Conservation (phyloP, 73 alveolate genomes). For the Symbiodinium natans region DNA sequence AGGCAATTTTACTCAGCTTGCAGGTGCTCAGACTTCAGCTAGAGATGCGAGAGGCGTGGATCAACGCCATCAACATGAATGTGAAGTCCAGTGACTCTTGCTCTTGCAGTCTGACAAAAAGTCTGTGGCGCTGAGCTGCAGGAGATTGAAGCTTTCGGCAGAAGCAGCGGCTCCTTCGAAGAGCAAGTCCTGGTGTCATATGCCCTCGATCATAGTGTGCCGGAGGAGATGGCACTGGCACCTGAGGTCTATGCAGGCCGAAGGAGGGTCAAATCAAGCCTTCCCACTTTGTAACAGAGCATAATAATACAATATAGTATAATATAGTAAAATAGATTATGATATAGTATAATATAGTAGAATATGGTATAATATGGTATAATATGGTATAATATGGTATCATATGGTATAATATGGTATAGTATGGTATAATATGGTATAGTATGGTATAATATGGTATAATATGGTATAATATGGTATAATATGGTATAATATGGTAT, state of each 20-base stretch:
- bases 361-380: too few species aligned
- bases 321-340: too few species aligned
- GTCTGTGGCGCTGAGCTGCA: neutral
- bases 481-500: neutral
- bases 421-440: neutral
- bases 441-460: neutral
- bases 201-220: slow-evolving; percentile 44
- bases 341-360: too few species aligned
- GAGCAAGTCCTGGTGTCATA: slow-evolving; percentile 63
- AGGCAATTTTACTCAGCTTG: neutral
- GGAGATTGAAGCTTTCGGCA: slow-evolving; percentile 52
- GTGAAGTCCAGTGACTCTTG: too few species aligned
- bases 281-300: too few species aligned
- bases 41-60: slow-evolving; percentile 51
- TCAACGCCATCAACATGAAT: too few species aligned
- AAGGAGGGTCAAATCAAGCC: too few species aligned
- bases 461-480: neutral
- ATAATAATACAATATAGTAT: neutral
- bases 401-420: neutral
- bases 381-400: too few species aligned
- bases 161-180: slow-evolving; percentile 43
- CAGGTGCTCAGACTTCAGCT: slow-evolving; percentile 58
- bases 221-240: slow-evolving; percentile 38
- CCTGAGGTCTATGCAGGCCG: slow-evolving; percentile 68
- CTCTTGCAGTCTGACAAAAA: too few species aligned